phyloP scores from a whole-genome alignment of 106 monocot genomes.

The Apostasia shenzhenica region DNA sequence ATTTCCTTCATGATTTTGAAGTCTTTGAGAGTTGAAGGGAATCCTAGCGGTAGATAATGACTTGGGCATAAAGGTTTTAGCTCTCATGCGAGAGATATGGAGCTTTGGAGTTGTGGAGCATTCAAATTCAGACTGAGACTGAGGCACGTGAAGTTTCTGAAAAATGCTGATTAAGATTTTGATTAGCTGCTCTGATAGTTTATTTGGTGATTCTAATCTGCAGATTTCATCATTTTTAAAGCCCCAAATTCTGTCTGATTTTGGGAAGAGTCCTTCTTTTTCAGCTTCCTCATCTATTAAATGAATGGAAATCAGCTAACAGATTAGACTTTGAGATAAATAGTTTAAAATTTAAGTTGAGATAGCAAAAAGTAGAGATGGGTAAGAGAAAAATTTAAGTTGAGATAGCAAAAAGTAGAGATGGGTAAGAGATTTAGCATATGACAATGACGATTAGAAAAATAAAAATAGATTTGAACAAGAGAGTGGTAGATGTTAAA shows the following conservation, averaged over 20 bases:
- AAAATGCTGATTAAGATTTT: constrained; percentile 54
- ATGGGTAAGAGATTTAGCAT: no score
- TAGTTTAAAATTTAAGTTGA: no score
- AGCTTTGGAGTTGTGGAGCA: constrained; percentile 23
- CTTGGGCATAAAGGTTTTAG: constrained; percentile 34
- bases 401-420: no score
- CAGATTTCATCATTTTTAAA: constrained; percentile 12
- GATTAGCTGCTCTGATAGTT: constrained; percentile 72
- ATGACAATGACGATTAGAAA: no score
- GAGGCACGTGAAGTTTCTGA: constrained; percentile 38
- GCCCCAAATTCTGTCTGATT: constrained; percentile 8
- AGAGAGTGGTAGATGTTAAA: no score
- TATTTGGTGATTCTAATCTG: constrained; percentile 32
- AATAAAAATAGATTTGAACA: no score
- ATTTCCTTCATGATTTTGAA: constrained; percentile 16
- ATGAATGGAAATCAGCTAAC: not conserved
- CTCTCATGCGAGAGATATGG: constrained; percentile 63
- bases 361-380: no score
- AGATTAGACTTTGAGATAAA: no score
- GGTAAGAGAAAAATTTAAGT: no score
- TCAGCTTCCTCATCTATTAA: constrained; percentile 37
- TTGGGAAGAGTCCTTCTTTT: constrained; percentile 10
- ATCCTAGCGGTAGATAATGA: constrained; percentile 28
- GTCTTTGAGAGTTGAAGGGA: constrained; percentile 15
- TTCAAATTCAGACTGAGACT: constrained; percentile 16